These are phyloP conservation scores for Verticillium dahliae DNA, from an alignment of 2,329 filamentous ascomycete genomes.

Conservation along the genomic window DNA sequence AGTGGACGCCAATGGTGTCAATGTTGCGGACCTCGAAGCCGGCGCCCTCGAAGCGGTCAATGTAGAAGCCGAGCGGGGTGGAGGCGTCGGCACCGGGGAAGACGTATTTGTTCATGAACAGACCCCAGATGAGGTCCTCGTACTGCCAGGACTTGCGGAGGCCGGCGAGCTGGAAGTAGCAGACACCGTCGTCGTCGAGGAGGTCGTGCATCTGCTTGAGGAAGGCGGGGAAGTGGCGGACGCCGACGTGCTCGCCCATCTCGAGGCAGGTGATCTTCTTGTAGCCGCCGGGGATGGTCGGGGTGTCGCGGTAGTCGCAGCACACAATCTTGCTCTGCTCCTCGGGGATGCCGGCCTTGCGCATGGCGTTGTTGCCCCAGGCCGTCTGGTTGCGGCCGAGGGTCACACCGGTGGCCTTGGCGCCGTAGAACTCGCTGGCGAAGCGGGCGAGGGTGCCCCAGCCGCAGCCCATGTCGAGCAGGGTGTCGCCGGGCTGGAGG, in stretches of 20 bases:
- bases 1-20: constrained; percentile 83
- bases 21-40: constrained; percentile 59
- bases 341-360: constrained; percentile 66
- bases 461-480: constrained; percentile 85
- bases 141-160: constrained; percentile 84
- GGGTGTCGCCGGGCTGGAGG: constrained; percentile 62
- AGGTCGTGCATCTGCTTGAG: constrained; percentile 74
- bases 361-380: constrained; percentile 79
- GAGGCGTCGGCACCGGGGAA: not conserved
- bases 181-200: constrained; percentile 80
- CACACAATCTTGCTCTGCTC: constrained; percentile 77
- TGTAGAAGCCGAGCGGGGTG: not conserved
- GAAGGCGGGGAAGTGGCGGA: constrained; percentile 70
- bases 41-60: constrained; percentile 49
- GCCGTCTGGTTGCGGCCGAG: constrained; percentile 84
- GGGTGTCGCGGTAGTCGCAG: constrained; percentile 85
- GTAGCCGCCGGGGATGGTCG: constrained; percentile 40
- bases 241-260: constrained; percentile 89
- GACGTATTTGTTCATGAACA: constrained; percentile 90
- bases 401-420: constrained; percentile 71
- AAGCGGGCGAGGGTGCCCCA: constrained; percentile 87
- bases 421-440: constrained; percentile 76
- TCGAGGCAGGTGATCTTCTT: constrained; percentile 62
- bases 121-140: constrained; percentile 83
- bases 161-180: constrained; percentile 83